A percentile compares a stretch with the other conserved stretches of the same genome.
These are phyloP conservation scores for Ophiostoma populinum DNA, from an alignment of 2,329 filamentous ascomycete species.

Conservation along the genomic window DNA sequence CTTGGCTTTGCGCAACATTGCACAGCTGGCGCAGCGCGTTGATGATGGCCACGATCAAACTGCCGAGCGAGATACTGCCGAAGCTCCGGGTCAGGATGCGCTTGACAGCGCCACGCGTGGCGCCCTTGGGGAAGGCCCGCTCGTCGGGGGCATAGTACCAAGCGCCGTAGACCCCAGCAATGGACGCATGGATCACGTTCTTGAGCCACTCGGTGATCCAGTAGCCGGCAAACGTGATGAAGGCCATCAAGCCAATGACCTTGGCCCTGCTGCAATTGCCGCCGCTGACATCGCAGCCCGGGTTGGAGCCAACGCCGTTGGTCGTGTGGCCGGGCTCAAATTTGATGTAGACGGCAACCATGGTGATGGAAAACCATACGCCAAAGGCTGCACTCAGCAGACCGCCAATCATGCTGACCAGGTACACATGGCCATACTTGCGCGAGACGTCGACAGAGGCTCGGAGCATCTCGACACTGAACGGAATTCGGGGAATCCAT, in stretches of 20 bases:
- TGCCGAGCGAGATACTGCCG: slow-evolving; percentile 76
- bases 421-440: slow-evolving; percentile 67
- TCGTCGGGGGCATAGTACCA: slow-evolving; percentile 64
- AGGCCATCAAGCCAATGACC: slow-evolving; percentile 71
- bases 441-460: slow-evolving; percentile 75
- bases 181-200: slow-evolving; percentile 77
- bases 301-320: too few relatives aligned
- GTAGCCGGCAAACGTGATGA: slow-evolving; percentile 80
- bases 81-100: slow-evolving; percentile 81
- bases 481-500: slow-evolving; percentile 84
- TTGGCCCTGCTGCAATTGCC: slow-evolving; percentile 56
- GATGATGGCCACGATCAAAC: slow-evolving; percentile 70
- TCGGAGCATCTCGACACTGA: slow-evolving; percentile 77
- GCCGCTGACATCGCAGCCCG: slow-evolving; percentile 31
- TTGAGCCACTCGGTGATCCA: slow-evolving; percentile 92
- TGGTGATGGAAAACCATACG: slow-evolving; percentile 72
- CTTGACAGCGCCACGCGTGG: slow-evolving; percentile 68
- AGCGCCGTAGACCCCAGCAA: slow-evolving; percentile 75
- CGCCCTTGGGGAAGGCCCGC: slow-evolving; percentile 51
- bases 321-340: slow-evolving; percentile 54
- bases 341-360: slow-evolving; percentile 72
- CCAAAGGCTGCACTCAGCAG: slow-evolving; percentile 57
- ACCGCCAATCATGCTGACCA: slow-evolving; percentile 72
- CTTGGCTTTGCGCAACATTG: slow-evolving; percentile 54
- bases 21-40: slow-evolving; percentile 70